Evolutionary conservation across 2,329 filamentous ascomycete genomes (phyloP).

Genomic region (Ceratocystis harringtonii): DNA sequence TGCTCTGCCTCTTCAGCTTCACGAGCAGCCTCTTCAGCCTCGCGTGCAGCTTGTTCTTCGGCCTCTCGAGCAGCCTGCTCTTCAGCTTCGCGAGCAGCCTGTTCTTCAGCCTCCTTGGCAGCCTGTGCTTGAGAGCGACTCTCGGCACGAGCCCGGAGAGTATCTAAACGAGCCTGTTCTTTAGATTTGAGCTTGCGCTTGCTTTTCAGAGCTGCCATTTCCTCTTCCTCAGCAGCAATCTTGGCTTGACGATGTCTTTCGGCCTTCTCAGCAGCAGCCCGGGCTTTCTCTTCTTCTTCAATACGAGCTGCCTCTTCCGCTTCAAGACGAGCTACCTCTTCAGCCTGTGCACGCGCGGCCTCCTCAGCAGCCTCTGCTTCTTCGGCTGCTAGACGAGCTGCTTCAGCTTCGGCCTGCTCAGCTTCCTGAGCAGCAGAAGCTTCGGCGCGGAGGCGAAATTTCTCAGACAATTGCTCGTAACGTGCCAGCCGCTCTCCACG

Average conservation of each 20-base stretch:
- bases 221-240: slow-evolving; percentile 6
- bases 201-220: background rate
- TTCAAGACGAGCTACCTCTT: background rate
- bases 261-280: slow-evolving; percentile 1
- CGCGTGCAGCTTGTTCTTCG: slow-evolving; percentile 19
- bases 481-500: slow-evolving; percentile 1
- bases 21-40: slow-evolving; percentile 20
- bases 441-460: slow-evolving; percentile 9
- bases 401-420: background rate
- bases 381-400: slow-evolving; percentile 17
- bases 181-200: slow-evolving; percentile 14
- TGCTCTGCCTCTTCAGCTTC: slow-evolving; percentile 18
- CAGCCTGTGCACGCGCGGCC: background rate
- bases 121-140: slow-evolving; percentile 6
- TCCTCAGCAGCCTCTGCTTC: slow-evolving; percentile 22
- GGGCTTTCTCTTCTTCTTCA: slow-evolving; percentile 6
- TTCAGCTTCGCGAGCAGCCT: slow-evolving; percentile 20
- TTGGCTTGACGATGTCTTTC: background rate
- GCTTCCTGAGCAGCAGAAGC: slow-evolving; percentile 22
- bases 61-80: slow-evolving; percentile 20
- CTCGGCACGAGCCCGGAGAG: slow-evolving; percentile 22
- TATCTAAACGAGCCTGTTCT: slow-evolving; percentile 16
- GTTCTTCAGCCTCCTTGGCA: slow-evolving; percentile 23
- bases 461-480: slow-evolving; percentile 8
- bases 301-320: background rate